Evolutionary conservation across 129 eudicot species (phyloP).

Genomic region (Lonicera japonica): DNA sequence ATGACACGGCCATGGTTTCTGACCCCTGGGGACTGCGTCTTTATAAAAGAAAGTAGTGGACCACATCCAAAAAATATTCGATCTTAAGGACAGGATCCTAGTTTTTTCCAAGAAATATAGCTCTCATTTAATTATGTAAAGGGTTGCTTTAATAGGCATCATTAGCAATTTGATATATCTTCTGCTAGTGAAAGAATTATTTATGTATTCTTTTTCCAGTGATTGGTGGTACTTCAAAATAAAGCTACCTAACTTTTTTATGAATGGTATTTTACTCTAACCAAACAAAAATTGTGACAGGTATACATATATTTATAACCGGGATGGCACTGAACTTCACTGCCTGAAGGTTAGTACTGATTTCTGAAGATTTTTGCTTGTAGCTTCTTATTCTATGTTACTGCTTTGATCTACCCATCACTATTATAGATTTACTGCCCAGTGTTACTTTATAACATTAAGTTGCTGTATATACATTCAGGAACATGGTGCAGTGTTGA

Average conservation of each 20-base stretch:
- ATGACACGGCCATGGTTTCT: too few relatives aligned
- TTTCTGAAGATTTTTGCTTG: neutral
- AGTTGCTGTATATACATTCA: too few relatives aligned
- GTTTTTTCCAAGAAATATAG: too few relatives aligned
- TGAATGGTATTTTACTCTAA: neutral
- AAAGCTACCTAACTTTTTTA: neutral
- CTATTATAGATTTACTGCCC: too few relatives aligned
- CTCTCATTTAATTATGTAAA: too few relatives aligned
- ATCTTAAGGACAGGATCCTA: too few relatives aligned
- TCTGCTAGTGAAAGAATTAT: neutral
- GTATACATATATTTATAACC: conserved; percentile 64
- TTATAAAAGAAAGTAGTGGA: too few relatives aligned
- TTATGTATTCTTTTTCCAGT: neutral
- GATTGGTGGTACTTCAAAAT: neutral
- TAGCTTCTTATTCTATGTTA: conserved; percentile 1
- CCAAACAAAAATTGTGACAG: conserved; percentile 27
- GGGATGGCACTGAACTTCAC: conserved; percentile 76
- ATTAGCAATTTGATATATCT: too few relatives aligned
- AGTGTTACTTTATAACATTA: too few relatives aligned
- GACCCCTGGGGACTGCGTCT: too few relatives aligned
- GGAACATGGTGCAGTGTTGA: conserved; percentile 84
- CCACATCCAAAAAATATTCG: too few relatives aligned
- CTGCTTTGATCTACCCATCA: too few relatives aligned
- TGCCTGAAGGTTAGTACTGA: conserved; percentile 66
- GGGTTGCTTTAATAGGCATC: neutral